phyloP scores from a whole-genome alignment of 176 grass and related monocot genomes.

The Chloris gayana region DNA sequence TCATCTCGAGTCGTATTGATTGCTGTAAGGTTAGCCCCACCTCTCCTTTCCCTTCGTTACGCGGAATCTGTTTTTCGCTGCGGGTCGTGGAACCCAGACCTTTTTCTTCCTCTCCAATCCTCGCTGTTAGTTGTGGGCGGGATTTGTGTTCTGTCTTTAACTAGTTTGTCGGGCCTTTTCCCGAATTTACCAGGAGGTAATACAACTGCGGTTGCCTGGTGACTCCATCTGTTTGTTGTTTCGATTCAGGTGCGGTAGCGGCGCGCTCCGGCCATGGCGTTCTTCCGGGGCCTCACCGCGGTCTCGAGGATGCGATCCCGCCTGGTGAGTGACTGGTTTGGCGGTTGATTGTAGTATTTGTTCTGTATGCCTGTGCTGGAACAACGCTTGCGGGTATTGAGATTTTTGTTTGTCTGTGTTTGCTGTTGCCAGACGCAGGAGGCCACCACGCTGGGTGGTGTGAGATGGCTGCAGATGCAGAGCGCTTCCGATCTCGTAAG shows the following conservation, averaged over 20 bases:
- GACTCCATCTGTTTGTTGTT: constrained; percentile 17
- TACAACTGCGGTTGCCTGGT: neutral
- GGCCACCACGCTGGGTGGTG: constrained; percentile 72
- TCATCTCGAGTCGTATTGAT: neutral
- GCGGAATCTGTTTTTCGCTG: neutral
- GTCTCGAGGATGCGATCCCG: constrained; percentile 72
- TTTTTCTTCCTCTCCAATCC: neutral
- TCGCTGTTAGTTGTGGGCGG: neutral
- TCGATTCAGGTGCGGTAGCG: constrained; percentile 43
- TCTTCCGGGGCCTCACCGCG: constrained; percentile 63
- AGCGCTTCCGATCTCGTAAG: constrained; percentile 81
- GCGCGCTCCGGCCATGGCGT: constrained; percentile 61
- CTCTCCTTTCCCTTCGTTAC: neutral
- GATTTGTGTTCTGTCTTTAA: neutral
- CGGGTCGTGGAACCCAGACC: neutral
- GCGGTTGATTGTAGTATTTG: neutral
- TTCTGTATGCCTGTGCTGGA: neutral
- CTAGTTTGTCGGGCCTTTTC: neutral
- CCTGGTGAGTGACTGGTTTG: constrained; percentile 47
- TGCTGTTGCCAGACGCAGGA: constrained; percentile 62
- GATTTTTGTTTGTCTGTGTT: neutral
- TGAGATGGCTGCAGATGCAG: constrained; percentile 96
- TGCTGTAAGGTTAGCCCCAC: neutral
- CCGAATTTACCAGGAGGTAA: neutral
- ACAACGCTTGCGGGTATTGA: neutral